A percentile compares a stretch with the other conserved stretches of the same genome.
phyloP scores from a whole-genome alignment of 2,329 filamentous ascomycete genomes.

The Zymoseptoria tritici region DNA sequence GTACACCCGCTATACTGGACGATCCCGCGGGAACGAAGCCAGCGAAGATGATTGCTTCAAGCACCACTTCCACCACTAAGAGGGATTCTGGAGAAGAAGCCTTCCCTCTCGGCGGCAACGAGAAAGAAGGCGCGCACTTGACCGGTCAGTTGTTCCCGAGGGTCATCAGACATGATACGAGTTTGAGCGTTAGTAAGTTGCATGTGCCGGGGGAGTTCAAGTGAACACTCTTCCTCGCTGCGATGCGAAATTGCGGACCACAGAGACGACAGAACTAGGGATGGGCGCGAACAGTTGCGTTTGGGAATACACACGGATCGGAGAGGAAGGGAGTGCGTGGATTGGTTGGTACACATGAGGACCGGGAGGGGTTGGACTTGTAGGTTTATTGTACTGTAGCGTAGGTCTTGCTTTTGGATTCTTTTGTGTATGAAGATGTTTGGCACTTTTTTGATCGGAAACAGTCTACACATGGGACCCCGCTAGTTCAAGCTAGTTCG shows the following conservation, averaged over 20 bases:
- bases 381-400: too few relatives aligned
- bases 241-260: not conserved
- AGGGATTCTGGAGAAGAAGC: not conserved
- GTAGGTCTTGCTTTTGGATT: too few relatives aligned
- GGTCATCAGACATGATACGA: conserved; percentile 39
- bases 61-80: not conserved
- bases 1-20: not conserved
- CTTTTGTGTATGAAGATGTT: too few relatives aligned
- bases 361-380: too few relatives aligned
- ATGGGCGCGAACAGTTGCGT: too few relatives aligned
- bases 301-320: too few relatives aligned
- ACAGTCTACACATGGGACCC: too few relatives aligned
- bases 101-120: conserved; percentile 24
- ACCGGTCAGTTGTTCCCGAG: conserved; percentile 44
- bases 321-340: too few relatives aligned
- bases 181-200: conserved; percentile 52
- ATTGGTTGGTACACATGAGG: too few relatives aligned
- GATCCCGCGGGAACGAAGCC: not conserved
- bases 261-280: not conserved
- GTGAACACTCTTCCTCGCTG: conserved; percentile 6
- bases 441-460: too few relatives aligned
- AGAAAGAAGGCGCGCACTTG: conserved; percentile 28
- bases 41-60: not conserved
- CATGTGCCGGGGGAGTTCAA: conserved; percentile 60
- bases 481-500: not conserved